Percentiles rank a stretch among this genome's conserved stretches.
These are phyloP conservation scores for Penicillium waksmanii DNA, from an alignment of 495 filamentous ascomycete genomes.

Conservation along the genomic window DNA sequence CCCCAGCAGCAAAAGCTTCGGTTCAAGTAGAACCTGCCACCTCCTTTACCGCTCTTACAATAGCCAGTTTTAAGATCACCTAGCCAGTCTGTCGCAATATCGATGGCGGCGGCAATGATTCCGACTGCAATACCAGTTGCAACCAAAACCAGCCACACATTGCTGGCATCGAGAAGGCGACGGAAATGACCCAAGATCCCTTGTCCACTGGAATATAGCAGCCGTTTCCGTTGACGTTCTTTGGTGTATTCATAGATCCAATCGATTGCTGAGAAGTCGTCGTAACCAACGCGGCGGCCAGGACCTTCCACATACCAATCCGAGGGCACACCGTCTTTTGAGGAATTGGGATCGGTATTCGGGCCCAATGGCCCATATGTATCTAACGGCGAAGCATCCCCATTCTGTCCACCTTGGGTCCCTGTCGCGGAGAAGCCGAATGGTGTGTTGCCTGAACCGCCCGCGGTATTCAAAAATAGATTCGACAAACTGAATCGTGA, in stretches of 20 bases:
- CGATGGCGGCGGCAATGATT: constrained; percentile 82
- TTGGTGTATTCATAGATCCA: constrained; percentile 99
- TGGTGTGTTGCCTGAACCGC: constrained; percentile 28
- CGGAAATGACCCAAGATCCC: constrained; percentile 74
- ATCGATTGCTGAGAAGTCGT: constrained; percentile 96
- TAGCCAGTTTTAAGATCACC: constrained; percentile 93
- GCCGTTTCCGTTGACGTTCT: constrained; percentile 82
- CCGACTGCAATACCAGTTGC: constrained; percentile 79
- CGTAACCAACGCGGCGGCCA: constrained; percentile 89
- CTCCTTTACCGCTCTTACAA: constrained; percentile 72
- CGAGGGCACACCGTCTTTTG: constrained; percentile 67
- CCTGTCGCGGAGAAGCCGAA: constrained; percentile 25
- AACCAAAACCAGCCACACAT: constrained; percentile 90
- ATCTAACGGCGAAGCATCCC: constrained; percentile 30
- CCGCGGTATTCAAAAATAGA: constrained; percentile 52
- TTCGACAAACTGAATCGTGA: constrained; percentile 59
- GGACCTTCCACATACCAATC: constrained; percentile 95
- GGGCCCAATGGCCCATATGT: constrained; percentile 30
- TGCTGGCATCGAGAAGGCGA: constrained; percentile 77
- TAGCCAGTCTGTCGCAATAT: constrained; percentile 92
- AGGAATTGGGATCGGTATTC: constrained; percentile 43
- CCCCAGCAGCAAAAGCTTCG: constrained; percentile 91
- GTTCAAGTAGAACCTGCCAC: constrained; percentile 88
- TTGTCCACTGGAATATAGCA: constrained; percentile 69
- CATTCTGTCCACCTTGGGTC: constrained; percentile 33